phyloP scores from a whole-genome alignment of 371 early-diverging fungal species.

The Mucor plumbeus region DNA sequence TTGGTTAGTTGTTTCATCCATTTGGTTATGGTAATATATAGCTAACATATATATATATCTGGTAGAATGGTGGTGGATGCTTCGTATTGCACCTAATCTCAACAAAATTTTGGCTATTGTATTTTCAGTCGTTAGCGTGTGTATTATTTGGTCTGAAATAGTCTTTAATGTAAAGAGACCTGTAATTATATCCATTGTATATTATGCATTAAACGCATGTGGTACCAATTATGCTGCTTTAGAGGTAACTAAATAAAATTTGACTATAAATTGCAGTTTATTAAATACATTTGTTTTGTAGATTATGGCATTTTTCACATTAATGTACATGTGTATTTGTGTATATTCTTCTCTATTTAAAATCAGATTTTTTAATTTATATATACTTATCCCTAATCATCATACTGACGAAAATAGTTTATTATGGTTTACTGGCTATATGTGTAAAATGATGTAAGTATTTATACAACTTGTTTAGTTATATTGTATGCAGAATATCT shows the following conservation, averaged over 20 bases:
- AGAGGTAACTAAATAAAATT: conserved; percentile 44
- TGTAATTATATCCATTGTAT: conserved; percentile 60
- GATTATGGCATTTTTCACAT: conserved; percentile 74
- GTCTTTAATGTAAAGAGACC: conserved; percentile 75
- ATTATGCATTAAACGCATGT: conserved; percentile 46
- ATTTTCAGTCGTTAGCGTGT: conserved; percentile 66
- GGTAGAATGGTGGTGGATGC: conserved; percentile 85
- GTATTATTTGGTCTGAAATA: conserved; percentile 91
- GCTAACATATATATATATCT: background rate
- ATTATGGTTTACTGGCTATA: conserved; percentile 88
- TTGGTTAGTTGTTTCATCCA: conserved; percentile 4
- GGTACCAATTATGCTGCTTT: conserved; percentile 60
- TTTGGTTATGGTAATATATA: too few relatives aligned
- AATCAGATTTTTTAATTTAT: conserved; percentile 83
- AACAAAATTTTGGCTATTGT: conserved; percentile 64
- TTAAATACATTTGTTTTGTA: conserved; percentile 24
- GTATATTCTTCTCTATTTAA: conserved; percentile 90
- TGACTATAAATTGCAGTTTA: background rate
- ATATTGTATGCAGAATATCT: background rate
- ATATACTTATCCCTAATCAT: conserved; percentile 86
- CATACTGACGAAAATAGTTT: conserved; percentile 89
- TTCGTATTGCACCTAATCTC: conserved; percentile 69
- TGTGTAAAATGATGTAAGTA: conserved; percentile 80
- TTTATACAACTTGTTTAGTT: background rate
- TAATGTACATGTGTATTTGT: conserved; percentile 92